A percentile compares a stretch with the other conserved stretches of the same genome.
Conservation (phyloP, 116 monocot species). For the Iris pallida region DNA sequence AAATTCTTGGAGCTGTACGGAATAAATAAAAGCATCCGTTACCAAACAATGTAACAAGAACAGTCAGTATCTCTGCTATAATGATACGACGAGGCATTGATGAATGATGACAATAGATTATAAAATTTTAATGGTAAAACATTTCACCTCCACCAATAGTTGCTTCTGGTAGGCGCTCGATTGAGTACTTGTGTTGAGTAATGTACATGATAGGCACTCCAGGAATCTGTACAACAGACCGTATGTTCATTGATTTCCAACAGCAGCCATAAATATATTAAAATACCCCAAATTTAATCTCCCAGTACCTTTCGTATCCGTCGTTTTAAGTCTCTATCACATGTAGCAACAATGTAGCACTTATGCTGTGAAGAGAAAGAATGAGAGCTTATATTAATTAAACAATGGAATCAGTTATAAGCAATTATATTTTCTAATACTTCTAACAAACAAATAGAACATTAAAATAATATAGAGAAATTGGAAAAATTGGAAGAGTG, state of each 20-base stretch:
- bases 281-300: not conserved
- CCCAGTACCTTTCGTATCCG: slow-evolving; percentile 80
- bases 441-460: too few relatives aligned
- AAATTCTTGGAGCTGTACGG: too few relatives aligned
- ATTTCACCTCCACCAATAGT: slow-evolving; percentile 44
- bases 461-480: too few relatives aligned
- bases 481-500: too few relatives aligned
- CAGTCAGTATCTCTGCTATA: too few relatives aligned
- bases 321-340: slow-evolving; percentile 89
- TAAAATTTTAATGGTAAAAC: too few relatives aligned
- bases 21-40: too few relatives aligned
- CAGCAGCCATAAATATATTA: not conserved
- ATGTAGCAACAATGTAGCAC: slow-evolving; percentile 93
- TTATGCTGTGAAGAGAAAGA: slow-evolving; percentile 53
- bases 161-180: slow-evolving; percentile 45
- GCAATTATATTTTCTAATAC: too few relatives aligned
- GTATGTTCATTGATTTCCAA: not conserved
- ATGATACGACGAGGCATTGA: too few relatives aligned
- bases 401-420: too few relatives aligned
- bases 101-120: too few relatives aligned
- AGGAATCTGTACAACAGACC: slow-evolving; percentile 26
- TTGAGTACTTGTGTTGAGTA: slow-evolving; percentile 37
- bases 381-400: not conserved
- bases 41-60: too few relatives aligned
- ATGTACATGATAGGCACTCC: slow-evolving; percentile 55